Evolutionary conservation across 257 asterid genomes (phyloP), one percentile per base, ranked within the genome.

Genomic region (Parsonsia alboflavescens): DNA sequence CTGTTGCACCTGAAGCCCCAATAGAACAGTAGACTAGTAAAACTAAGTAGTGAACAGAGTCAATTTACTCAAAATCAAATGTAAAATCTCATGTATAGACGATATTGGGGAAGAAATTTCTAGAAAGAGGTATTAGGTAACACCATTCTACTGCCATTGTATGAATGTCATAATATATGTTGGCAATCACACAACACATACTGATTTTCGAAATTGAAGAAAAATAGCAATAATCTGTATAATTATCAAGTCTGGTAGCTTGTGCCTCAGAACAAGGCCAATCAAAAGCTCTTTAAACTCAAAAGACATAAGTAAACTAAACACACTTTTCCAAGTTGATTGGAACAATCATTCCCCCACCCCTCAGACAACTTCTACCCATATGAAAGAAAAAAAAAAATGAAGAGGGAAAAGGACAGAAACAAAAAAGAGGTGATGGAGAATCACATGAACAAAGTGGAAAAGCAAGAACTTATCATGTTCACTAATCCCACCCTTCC

Each of bases 1-100:
- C 99, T 72, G 94, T 90, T 80, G 93, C 97, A 85, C 97, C 99
- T 95, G 91, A 81, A 68, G 81, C 80, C 81, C 81, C 79, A 81
- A 56, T 65, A 50, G 73, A 75, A 80, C 69, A 76, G 63, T 72
- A 56, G 79, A 75, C 69, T 73, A 68, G 41, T 72, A 84, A 66
- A 75, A 39, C 44, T 26, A 39, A 21, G 39, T 0, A 64, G 52
- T 33, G 62, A 68, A 67, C 54, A 42, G 57, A 36, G 33, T 63
- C 45, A 22, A 53, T 64, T 21, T 71, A 69, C 68, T 50, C 48
- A 58, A 70, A 61, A 30, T 39, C 63, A 33, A 22, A 69, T 39
- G 12, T 64, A 64, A 16, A 16, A 64, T 64, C 53, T 44, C 49
- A 26, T 66, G 65, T 45, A 63, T 28, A 10, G 28, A 7, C 6